Conservation (phyloP, 2,329 filamentous ascomycete species). For the Trichocomaceae sp. region DNA sequence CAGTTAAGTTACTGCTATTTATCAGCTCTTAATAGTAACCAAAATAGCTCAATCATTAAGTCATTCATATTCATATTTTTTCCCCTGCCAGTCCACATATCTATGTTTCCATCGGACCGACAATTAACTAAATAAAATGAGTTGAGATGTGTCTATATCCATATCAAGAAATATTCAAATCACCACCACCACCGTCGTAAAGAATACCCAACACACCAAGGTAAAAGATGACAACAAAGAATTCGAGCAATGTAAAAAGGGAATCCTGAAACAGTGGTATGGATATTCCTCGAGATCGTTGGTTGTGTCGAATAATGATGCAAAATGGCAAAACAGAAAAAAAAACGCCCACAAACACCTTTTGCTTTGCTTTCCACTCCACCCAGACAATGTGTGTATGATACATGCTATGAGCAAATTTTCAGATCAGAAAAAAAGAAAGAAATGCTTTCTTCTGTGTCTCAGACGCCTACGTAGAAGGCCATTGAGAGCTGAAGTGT, state of each 20-base stretch:
- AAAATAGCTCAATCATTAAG: neutral
- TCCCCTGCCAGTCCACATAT: neutral
- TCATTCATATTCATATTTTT: neutral
- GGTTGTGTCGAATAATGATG: neutral
- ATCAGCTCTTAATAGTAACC: too few species aligned
- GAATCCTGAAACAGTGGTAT: neutral
- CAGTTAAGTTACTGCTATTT: too few species aligned
- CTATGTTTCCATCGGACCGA: neutral
- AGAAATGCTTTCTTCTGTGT: neutral
- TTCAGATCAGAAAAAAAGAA: neutral
- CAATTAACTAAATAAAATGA: constrained; percentile 15
- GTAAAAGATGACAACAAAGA: neutral
- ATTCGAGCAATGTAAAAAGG: neutral
- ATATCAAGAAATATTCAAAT: neutral
- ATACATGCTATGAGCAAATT: constrained; percentile 6
- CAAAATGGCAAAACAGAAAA: neutral
- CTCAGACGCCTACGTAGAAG: constrained; percentile 3
- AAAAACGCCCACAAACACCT: neutral
- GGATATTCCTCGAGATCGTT: neutral
- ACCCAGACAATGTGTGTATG: neutral
- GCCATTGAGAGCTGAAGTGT: constrained; percentile 7
- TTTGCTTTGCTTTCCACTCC: neutral
- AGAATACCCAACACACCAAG: neutral
- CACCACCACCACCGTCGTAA: neutral
- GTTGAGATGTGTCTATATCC: constrained; percentile 23